Conservation (phyloP, 2,329 filamentous ascomycete species). For the Fusarium graminum region DNA sequence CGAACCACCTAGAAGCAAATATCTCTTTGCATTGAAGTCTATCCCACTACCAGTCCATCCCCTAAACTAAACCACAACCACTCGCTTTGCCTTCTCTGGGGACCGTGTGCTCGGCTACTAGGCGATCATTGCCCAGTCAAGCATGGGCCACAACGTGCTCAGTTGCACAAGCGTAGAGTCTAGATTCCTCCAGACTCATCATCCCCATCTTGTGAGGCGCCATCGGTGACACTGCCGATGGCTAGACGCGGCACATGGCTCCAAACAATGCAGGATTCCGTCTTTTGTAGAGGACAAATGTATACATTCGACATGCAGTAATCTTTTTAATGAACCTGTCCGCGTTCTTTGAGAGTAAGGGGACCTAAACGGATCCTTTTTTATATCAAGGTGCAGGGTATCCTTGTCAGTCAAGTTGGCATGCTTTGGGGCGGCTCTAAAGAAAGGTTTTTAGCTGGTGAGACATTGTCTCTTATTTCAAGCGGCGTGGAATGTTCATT, state of each 20-base stretch:
- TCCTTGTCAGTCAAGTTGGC: conserved; percentile 8
- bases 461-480: background rate
- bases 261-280: conserved; percentile 35
- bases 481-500: background rate
- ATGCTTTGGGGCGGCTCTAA: background rate
- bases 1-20: background rate
- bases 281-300: background rate
- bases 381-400: conserved; percentile 21
- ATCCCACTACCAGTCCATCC: conserved; percentile 11
- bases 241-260: conserved; percentile 30
- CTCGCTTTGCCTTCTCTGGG: conserved; percentile 25
- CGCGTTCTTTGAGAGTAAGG: background rate
- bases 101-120: conserved; percentile 19
- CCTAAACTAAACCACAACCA: conserved; percentile 14
- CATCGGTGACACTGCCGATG: conserved; percentile 34
- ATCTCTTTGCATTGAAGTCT: background rate
- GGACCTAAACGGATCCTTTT: background rate
- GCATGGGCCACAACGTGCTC: conserved; percentile 34
- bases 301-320: conserved; percentile 1
- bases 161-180: conserved; percentile 41
- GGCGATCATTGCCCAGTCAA: conserved; percentile 37
- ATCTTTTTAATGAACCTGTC: background rate
- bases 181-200: conserved; percentile 34
- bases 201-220: conserved; percentile 27
- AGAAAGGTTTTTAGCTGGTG: background rate